Evolutionary conservation across 768 basidiomycete genomes (phyloP), one percentile per base, ranked within the genome.

Genomic region (Tremella fuciformis): DNA sequence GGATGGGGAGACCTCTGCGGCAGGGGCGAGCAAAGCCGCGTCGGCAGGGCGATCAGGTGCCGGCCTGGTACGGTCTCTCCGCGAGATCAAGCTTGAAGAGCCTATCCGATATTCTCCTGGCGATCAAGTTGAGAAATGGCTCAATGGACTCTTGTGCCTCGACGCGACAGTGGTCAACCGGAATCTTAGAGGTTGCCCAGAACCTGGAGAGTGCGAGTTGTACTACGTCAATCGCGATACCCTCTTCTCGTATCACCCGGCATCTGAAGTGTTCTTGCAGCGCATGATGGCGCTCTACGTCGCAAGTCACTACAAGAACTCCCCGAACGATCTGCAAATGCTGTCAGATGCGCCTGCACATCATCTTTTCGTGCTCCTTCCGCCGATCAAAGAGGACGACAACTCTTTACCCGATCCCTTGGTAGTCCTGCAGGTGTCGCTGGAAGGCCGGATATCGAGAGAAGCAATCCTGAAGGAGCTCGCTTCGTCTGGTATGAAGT

Each of bases 271-370:
- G 29, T 99, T 99, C 81, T 83, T 99, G 25, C 96, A 99, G 78
- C 85, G 93, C 37, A 92, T 98, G 88, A 96, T 97, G 92, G 87
- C 90, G 16, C 82, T 98, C 1, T 99, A 97, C 77, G 94, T 98
- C 52, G 90, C 96, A 0, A 88, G 88, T 51, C 96, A 99, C 75
- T 99, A 99, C 81, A 99, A 99, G 79, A 99, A 98, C 77, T 90
- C 93, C 71, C 96, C 96, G 18, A 98, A 99, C 74, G 96, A 99
- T 75, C 82, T 99, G n/a, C 94, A 98, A 76, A 83, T 99, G 52
- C 84, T 98, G 76, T 89, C 88, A 11, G 96, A 99, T 68, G 96
- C 96, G 0, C 96, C 96, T 0, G 93, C 91, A 0, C 94, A 98
- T 73, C 90, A 93, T 69, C 83, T 99, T 13, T 99, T 98, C 65